Base-by-base conservation (phyloP, 2,329 filamentous ascomycete species). In the Chrysosporium keratinophilum region DNA sequence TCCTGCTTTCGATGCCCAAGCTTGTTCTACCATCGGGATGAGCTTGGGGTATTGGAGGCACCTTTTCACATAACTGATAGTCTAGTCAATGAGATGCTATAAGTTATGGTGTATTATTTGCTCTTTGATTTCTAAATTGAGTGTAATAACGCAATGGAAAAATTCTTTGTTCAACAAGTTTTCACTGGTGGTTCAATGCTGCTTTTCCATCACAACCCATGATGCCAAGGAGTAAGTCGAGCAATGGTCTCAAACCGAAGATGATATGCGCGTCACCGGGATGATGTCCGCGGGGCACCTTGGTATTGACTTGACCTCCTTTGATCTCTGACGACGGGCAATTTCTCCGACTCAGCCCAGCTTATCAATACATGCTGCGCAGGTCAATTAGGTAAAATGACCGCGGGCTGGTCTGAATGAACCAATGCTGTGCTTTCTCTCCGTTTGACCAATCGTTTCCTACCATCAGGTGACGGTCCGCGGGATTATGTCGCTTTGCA, bases 71-170 rank as follows among this genome's bases (percentile, higher is more conserved):
- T 53, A 53, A 53, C 50, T 46, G 33, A n/a, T 53, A 40, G 42
- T 46, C 34, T 46, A 46, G 42, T 41, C 20, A 53, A 53, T 53
- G 42, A 47, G 46, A 53, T 40, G 34, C 50, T 46, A 51, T 51
- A 44, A 46, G 50, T 53, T 53, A 53, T 53, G 50, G 19, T 53
- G 50, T 53, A 53, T 40, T 53, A 53, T 47, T 47, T 40, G 33
- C 14, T 31, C 19, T 35, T 47, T 35, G 12, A 35, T 19, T 12
- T 35, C 34, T 35, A 37, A 37, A 12, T 12, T 40, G 46, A 49
- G 46, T 49, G 19, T 49, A 40, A 40, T 20, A 40, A 31, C 39
- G 45, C 31, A 40, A 49, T 49, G 19, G 15, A 40, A 48, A 39
- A 41, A 41, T 41, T 17, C 10, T 10, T 41, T 3, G 4, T 17